Evolutionary conservation across 306 rosid genomes (phyloP).

Genomic region (Inga laurina): DNA sequence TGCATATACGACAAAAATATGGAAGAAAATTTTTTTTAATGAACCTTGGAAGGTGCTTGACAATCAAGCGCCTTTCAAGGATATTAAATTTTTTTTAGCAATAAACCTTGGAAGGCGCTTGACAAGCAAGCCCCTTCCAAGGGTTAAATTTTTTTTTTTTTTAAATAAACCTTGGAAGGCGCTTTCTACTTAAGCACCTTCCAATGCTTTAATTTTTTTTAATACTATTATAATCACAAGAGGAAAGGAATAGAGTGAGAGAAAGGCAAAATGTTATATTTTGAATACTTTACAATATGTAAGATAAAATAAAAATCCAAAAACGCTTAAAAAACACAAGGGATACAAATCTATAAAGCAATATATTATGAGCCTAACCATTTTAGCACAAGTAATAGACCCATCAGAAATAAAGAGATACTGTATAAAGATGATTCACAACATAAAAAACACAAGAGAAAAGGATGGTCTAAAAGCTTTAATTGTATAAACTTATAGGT

Average conservation of each 20-base stretch:
- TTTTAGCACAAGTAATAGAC: background rate
- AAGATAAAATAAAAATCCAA: background rate
- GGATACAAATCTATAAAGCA: background rate
- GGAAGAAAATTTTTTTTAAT: too few relatives aligned
- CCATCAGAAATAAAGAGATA: background rate
- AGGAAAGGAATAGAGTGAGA: background rate
- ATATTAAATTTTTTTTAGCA: too few relatives aligned
- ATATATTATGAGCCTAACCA: background rate
- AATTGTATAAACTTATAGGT: background rate
- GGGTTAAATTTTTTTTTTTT: too few relatives aligned
- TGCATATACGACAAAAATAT: too few relatives aligned
- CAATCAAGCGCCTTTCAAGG: too few relatives aligned
- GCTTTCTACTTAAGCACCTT: too few relatives aligned
- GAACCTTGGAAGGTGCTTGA: too few relatives aligned
- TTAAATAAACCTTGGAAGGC: too few relatives aligned
- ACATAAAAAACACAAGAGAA: background rate
- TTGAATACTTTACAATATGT: background rate
- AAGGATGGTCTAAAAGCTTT: background rate
- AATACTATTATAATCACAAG: too few relatives aligned
- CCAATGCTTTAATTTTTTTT: too few relatives aligned
- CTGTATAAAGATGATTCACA: background rate
- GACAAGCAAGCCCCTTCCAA: too few relatives aligned
- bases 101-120: too few relatives aligned
- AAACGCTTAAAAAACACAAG: background rate
- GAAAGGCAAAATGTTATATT: background rate